Base-by-base conservation (phyloP, 768 basidiomycete genomes). In the Boletellus ananiceps region DNA sequence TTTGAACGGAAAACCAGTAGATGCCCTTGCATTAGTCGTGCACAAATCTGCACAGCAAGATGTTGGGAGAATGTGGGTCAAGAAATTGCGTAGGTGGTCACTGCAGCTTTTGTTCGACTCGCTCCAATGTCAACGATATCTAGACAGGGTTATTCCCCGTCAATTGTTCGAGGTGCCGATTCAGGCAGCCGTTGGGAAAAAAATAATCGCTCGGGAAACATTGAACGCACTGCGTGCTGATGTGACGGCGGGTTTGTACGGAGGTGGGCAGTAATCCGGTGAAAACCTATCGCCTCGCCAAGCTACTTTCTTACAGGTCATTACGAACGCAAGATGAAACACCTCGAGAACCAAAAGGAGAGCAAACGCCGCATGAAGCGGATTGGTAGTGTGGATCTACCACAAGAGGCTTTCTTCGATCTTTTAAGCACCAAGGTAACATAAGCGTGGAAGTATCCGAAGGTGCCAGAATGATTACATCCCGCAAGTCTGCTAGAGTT, bases 101-200 rank as follows among this genome's bases (percentile, higher is more conserved):
- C 19, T 13, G 16, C 23, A 18, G 19, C 44, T 47, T 19, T 46
- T 44, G 11, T 45, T 47, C 40, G 13, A 32, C 40, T 32, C 8
- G n/a, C 34, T 15, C 38, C 15, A 9, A 45, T 16, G 14, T 18
- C 11, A 18, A 37, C 32, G 35, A 11, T 33, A 15, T 31, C 12
- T 55, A 93, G 90, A 89, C 69, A 89, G 89, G 60, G 91, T 97
- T 34, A 89, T 98, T 29, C 93, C 94, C 25, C 75, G 88, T 40
- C 94, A 97, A 64, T 68, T 93, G 42, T 98, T 94, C 61, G 94
- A 97, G 68, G 84, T 97, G 11, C 87, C 94, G 2, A 96, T 99
- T 45, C 96, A 98, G 63, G 96, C 96, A 32, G 85, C 84, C 1
- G 76, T 96, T 15, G 94, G 94, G 13, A 82, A 79, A 56, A 90